Evolutionary conservation across 2,329 filamentous ascomycete species (phyloP).

Genomic region (Epichloe uncinata): DNA sequence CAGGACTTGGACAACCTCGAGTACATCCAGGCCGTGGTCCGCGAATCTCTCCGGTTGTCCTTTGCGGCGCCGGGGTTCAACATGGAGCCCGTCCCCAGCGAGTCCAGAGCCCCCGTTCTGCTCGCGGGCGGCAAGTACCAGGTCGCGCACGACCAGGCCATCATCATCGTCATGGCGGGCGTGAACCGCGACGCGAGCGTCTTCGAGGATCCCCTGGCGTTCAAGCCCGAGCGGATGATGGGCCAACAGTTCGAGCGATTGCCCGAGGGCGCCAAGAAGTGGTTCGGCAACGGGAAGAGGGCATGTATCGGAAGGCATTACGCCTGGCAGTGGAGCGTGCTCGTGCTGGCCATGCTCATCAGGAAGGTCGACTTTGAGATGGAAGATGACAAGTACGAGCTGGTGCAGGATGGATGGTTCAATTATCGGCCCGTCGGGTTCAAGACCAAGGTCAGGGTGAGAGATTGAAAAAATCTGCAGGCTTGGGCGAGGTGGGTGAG

Average conservation of each 20-base stretch:
- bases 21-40: slow-evolving; percentile 40
- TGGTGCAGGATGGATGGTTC: slow-evolving; percentile 38
- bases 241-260: slow-evolving; percentile 29
- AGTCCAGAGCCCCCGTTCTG: slow-evolving; percentile 30
- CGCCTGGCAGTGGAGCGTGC: slow-evolving; percentile 32
- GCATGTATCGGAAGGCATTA: slow-evolving; percentile 39
- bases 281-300: slow-evolving; percentile 38
- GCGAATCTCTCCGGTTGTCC: slow-evolving; percentile 40
- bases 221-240: slow-evolving; percentile 36
- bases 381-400: slow-evolving; percentile 24
- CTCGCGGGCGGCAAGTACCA: slow-evolving; percentile 35
- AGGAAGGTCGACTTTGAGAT: slow-evolving; percentile 32
- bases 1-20: slow-evolving; percentile 37
- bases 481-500: background rate
- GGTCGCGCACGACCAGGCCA: slow-evolving; percentile 32
- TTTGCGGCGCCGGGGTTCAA: slow-evolving; percentile 42
- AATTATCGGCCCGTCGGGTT: slow-evolving; percentile 36
- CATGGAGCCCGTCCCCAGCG: slow-evolving; percentile 31
- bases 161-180: slow-evolving; percentile 36
- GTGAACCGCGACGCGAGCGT: slow-evolving; percentile 36
- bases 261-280: slow-evolving; percentile 32
- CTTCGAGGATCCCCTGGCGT: slow-evolving; percentile 32
- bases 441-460: slow-evolving; percentile 27
- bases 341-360: slow-evolving; percentile 29
- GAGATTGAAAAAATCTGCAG: slow-evolving; percentile 8